These are phyloP conservation scores for Endotrypanum monterogeii DNA, from an alignment of 208 protist genomes.

Conservation along the genomic window DNA sequence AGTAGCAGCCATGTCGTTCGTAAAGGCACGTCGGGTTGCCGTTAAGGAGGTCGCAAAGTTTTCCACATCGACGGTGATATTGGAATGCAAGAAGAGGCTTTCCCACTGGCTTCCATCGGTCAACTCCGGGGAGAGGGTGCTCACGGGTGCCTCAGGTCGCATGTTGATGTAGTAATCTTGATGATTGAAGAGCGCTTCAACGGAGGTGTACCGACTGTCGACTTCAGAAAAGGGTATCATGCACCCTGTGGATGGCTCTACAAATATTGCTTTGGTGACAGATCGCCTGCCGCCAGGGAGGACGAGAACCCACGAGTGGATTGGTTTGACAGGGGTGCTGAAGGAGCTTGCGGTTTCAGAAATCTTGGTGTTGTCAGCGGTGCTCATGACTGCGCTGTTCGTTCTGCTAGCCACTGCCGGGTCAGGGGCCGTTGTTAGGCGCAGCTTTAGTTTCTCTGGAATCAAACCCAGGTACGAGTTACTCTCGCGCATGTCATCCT, in stretches of 20 bases:
- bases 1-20: constrained; percentile 12
- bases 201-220: constrained; percentile 68
- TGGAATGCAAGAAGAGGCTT: constrained; percentile 47
- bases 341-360: neutral
- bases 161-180: constrained; percentile 92
- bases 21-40: constrained; percentile 24
- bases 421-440: constrained; percentile 40
- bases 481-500: constrained; percentile 35
- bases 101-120: constrained; percentile 79
- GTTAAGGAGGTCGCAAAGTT: constrained; percentile 13
- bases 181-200: constrained; percentile 92
- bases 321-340: constrained; percentile 19
- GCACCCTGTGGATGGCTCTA: constrained; percentile 89
- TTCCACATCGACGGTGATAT: constrained; percentile 27
- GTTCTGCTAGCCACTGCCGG: constrained; percentile 24
- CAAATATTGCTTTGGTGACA: constrained; percentile 66
- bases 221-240: constrained; percentile 38
- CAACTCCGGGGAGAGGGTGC: constrained; percentile 63
- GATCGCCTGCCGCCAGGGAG: constrained; percentile 65
- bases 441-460: constrained; percentile 60
- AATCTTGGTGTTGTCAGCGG: neutral
- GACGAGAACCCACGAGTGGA: constrained; percentile 91
- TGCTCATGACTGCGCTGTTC: neutral
- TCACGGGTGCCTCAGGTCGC: constrained; percentile 50
- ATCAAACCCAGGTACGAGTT: constrained; percentile 67